Percentiles rank a stretch among this genome's conserved stretches.
Conservation (phyloP, 78 protist species). For the Parvularia atlantis region DNA sequence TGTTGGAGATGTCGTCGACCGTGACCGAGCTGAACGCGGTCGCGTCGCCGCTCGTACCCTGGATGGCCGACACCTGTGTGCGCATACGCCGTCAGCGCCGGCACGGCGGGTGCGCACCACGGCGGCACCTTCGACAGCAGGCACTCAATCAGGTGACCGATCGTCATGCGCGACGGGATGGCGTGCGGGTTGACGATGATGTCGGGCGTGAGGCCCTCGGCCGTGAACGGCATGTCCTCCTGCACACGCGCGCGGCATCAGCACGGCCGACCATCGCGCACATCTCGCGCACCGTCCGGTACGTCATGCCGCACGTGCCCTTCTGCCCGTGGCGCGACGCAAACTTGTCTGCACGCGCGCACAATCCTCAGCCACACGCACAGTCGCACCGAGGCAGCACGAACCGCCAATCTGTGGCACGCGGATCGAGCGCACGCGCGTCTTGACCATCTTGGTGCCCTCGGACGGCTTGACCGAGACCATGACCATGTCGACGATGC, state of each 20-base stretch:
- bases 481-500: slow-evolving; percentile 77
- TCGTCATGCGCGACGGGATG: slow-evolving; percentile 99
- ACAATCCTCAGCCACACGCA: neutral
- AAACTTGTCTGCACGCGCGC: slow-evolving; percentile 91
- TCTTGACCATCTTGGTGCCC: slow-evolving; percentile 82
- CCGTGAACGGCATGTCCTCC: slow-evolving; percentile 98
- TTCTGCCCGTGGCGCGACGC: slow-evolving; percentile 99
- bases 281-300: too few relatives aligned
- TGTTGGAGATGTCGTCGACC: neutral
- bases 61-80: too few relatives aligned
- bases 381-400: neutral
- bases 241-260: too few relatives aligned
- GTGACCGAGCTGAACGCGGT: neutral
- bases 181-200: slow-evolving; percentile 99
- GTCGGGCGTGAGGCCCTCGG: slow-evolving; percentile 96
- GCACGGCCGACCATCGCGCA: too few relatives aligned
- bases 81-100: slow-evolving; percentile 20
- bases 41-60: slow-evolving; percentile 21
- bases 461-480: slow-evolving; percentile 31
- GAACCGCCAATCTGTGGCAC: slow-evolving; percentile 69
- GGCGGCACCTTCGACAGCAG: slow-evolving; percentile 85
- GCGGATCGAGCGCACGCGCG: slow-evolving; percentile 80
- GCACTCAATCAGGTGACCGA: slow-evolving; percentile 98
- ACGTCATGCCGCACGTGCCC: slow-evolving; percentile 97
- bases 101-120: too few relatives aligned